Base-by-base conservation (phyloP, 257 asterid genomes). In the Lycium ferocissimum region DNA sequence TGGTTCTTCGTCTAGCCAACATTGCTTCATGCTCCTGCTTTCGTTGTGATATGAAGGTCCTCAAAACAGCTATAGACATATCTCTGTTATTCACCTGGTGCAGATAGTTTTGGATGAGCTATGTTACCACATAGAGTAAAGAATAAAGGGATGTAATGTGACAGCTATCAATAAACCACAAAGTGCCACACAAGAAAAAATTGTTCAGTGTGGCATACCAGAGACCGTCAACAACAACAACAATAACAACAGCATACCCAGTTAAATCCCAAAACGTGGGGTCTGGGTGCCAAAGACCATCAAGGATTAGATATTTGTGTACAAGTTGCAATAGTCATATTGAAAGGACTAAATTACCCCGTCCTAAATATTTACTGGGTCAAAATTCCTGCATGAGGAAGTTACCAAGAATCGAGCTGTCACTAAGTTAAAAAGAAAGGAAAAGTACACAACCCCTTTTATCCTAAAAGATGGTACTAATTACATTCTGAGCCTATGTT, bases 61-160 rank as follows among this genome's bases (percentile, higher is more conserved):
- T 93, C 93, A 95, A 85, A 88, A 97, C 98, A 37, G 99, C 98
- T 87, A 97, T 91, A 22, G 99, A 97, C 95, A 97, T 92, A 86
- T 97, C 99, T 87, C 98, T 92, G 88, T 97, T 95, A 73, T 97
- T 94, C 83, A 97, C 98, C 99, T 97, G 94, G 45, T 71, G 84
- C 40, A 82, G 49, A 80, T 40, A 82, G 33, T 88, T 79, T 71
- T 81, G n/a, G 79, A 38, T 70, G 79, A 70, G 76, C 70, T 53
- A 6, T 40, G 33, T 14, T 45, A 83, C 33, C 66, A 51, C 54
- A 15, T 35, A 45, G 67, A 22, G 53, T 5, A 37, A 54, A 22
- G 33, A 70, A 5, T 18, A 61, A 85, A 59, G 58, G 70, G 8
- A 22, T 63, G 69, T 61, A 47, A 85, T 45, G 22, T 37, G 13